Conservation (phyloP, 495 filamentous ascomycete genomes). For the Aspergillus homomorphus region DNA sequence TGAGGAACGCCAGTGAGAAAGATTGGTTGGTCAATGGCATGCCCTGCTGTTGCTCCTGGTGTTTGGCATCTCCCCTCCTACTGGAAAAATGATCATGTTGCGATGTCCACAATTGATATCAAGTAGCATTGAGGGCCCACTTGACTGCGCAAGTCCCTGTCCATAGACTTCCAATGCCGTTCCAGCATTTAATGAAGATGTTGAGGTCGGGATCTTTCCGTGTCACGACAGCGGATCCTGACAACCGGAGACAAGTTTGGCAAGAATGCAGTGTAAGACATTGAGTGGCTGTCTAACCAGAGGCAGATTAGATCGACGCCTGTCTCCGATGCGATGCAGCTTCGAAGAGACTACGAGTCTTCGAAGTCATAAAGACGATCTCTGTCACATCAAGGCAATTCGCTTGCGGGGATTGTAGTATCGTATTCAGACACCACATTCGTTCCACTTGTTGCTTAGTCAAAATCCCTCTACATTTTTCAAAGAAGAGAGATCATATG, state of each 20-base stretch:
- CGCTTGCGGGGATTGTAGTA: no score
- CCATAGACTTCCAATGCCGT: background rate
- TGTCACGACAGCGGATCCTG: background rate
- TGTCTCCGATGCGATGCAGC: no score
- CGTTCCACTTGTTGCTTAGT: background rate
- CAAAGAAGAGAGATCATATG: no score
- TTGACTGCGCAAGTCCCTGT: background rate
- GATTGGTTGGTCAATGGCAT: background rate
- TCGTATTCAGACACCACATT: background rate
- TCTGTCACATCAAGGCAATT: background rate
- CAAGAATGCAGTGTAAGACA: background rate
- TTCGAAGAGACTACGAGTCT: background rate
- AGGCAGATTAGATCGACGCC: background rate
- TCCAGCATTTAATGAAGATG: background rate
- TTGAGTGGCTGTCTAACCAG: background rate
- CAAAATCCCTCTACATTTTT: no score
- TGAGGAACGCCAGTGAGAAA: no score
- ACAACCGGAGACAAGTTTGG: background rate
- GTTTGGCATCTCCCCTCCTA: background rate
- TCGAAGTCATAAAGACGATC: background rate
- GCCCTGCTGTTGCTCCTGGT: background rate
- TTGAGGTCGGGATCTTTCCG: no score
- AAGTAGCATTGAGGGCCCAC: background rate
- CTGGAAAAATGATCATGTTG: background rate
- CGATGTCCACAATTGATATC: background rate